Base-by-base conservation (phyloP, 768 basidiomycete genomes). In the Dioszegia crocea region DNA sequence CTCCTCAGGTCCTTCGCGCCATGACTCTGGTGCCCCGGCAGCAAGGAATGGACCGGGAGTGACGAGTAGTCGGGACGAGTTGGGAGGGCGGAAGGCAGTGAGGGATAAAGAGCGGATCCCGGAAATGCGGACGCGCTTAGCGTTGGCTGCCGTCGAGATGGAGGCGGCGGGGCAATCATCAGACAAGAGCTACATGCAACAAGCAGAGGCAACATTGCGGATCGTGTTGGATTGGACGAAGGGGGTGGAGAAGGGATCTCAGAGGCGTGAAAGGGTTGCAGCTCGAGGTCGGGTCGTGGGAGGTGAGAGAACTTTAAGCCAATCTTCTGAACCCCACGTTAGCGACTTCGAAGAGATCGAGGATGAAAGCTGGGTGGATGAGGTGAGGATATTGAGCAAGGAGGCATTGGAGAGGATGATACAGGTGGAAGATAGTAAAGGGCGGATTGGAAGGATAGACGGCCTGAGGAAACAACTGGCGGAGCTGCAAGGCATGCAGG, bases 341-440 rank as follows among this genome's bases (percentile, higher is more conserved):
- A n/a, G n/a, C n/a, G n/a, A n/a, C n/a, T n/a, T n/a, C 12, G 26
- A 29, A 3, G 43, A 19, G 33, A 27, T 12, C 11, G 30, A 30
- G 51, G 51, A 39, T 12, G 46, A 27, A 23, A 51, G 24, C 24
- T 47, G 33, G 41, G 6, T 63, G 57, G 50, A 17, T 10, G 46
- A 56, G n/a, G 36, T 63, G 11, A 44, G 30, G 21, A 19, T 2
- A 19, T 16, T 68, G 11, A n/a, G 62, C 27, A 58, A 56, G 30
- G 24, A 54, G 21, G 66, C 63, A 3, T 33, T 68, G 30, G 27
- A 36, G 38, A 40, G 41, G 38, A 19, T 66, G 57, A 40, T 62
- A 0, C 17, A n/a, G 12, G 62, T 71, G 8, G 62, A 71, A 43
- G 60, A 60, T 33, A 62, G 51, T 1, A 43, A 63, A 41, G 70